phyloP scores from a whole-genome alignment of 2,329 filamentous ascomycete genomes.

The Alternaria arbusti region DNA sequence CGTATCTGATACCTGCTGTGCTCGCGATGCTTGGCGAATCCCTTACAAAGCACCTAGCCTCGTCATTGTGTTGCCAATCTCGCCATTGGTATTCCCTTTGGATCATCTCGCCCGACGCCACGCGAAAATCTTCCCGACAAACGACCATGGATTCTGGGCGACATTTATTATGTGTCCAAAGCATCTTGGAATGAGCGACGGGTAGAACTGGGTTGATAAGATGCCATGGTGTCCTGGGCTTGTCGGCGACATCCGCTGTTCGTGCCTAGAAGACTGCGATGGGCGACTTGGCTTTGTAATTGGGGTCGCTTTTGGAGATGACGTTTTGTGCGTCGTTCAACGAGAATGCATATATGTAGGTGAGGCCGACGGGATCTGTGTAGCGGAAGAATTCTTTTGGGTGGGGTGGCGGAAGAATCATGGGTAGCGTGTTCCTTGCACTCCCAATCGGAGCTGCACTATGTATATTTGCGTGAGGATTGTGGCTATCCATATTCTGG shows the following conservation, averaged over 20 bases:
- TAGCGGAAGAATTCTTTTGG: constrained; percentile 12
- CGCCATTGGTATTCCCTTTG: neutral
- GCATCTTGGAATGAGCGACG: neutral
- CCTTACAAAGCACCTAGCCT: neutral
- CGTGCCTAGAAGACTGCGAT: neutral
- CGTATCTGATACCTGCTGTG: neutral
- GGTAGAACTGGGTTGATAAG: neutral
- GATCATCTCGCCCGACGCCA: neutral
- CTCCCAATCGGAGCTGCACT: neutral
- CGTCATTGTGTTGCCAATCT: neutral
- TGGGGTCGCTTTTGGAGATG: neutral
- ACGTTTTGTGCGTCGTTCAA: neutral
- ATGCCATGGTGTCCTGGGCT: neutral
- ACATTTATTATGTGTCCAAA: neutral
- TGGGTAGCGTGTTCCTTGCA: neutral
- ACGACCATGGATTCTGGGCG: neutral
- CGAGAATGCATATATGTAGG: constrained; percentile 23
- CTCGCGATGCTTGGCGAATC: neutral
- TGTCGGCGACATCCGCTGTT: neutral
- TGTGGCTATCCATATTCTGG: neutral
- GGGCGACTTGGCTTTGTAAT: neutral
- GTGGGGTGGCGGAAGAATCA: neutral
- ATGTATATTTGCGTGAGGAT: neutral
- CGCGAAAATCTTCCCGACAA: neutral
- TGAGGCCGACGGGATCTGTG: constrained; percentile 13